Base-by-base conservation (phyloP, 495 filamentous ascomycete genomes). In the Hyphodiscus hymeniophilus region DNA sequence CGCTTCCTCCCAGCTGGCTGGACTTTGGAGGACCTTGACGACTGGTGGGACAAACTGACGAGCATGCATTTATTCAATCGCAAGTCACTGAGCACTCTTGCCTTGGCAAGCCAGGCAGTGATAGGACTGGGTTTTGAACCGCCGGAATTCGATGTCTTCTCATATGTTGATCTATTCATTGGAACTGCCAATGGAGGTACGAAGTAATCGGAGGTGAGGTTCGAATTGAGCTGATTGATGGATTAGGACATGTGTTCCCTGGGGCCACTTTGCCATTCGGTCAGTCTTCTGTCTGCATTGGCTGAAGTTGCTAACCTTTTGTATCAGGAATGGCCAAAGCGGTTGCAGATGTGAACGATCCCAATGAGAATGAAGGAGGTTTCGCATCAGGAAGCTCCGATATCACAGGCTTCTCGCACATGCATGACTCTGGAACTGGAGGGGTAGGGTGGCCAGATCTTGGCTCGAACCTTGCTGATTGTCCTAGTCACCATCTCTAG, bases 261-360 rank as follows among this genome's bases (percentile, higher is more conserved):
- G 85, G 85, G 1, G 85, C 85, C 16, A 84, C 81, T 3, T 56
- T 89, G 46, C 84, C 84, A 1, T 90, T 84, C 59, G 77, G 75
- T 75, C 58, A 38, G 56, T n/a, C n/a, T n/a, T n/a, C n/a, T n/a
- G n/a, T n/a, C n/a, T n/a, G n/a, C n/a, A n/a, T 47, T 45, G 17
- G n/a, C 23, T 7, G 28, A 30, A 22, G 21, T 15, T 6, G 31
- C 12, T 34, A 34, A n/a, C n/a, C n/a, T n/a, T n/a, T n/a, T n/a
- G n/a, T n/a, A n/a, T n/a, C 18, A 69, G 75, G 84, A 32, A 85
- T 89, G 77, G 84, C 80, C 33, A 89, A 89, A 61, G 82, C 85
- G 7, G 82, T 86, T 0, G 79, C 85, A 33, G 85, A 90, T 59
- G 81, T 80, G 3, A 51, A 54, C 21, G 44, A 53, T 43, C 47